Percentiles rank a stretch among this genome's conserved stretches.
Conservation (phyloP, 306 rosid species). For the Quercus glauca region DNA sequence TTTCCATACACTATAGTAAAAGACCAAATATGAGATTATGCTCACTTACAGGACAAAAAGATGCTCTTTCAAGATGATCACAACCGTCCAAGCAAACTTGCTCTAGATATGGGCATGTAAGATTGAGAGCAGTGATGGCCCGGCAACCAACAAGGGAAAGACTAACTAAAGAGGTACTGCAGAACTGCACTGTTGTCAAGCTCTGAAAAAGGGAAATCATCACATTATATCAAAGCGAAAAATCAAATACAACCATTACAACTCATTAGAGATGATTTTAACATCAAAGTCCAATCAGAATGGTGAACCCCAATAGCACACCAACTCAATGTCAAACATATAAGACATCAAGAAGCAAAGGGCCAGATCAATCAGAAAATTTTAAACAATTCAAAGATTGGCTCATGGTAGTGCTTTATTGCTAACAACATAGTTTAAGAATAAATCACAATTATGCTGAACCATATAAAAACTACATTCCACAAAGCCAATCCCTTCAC, state of each 20-base stretch:
- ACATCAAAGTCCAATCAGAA: neutral
- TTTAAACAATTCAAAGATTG: neutral
- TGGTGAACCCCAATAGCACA: neutral
- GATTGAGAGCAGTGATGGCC: slow-evolving; percentile 68
- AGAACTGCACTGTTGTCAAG: slow-evolving; percentile 75
- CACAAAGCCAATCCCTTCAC: neutral
- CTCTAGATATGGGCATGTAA: slow-evolving; percentile 81
- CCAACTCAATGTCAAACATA: neutral
- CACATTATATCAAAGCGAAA: slow-evolving; percentile 14
- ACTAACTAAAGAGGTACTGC: slow-evolving; percentile 66
- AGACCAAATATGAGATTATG: slow-evolving; percentile 7
- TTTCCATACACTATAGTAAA: neutral
- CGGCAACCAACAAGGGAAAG: slow-evolving; percentile 98
- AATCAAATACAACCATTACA: neutral
- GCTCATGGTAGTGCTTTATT: neutral
- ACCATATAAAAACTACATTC: neutral
- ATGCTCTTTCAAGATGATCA: slow-evolving; percentile 86
- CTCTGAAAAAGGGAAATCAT: slow-evolving; percentile 53
- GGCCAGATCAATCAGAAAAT: neutral
- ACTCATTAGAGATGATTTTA: neutral
- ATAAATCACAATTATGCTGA: neutral
- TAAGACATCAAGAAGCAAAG: neutral
- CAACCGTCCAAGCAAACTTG: slow-evolving; percentile 93
- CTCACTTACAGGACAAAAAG: slow-evolving; percentile 83
- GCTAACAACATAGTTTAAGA: neutral